phyloP scores from a whole-genome alignment of 1,284 basidiomycete species.

The Ceratobasidium sp. region DNA sequence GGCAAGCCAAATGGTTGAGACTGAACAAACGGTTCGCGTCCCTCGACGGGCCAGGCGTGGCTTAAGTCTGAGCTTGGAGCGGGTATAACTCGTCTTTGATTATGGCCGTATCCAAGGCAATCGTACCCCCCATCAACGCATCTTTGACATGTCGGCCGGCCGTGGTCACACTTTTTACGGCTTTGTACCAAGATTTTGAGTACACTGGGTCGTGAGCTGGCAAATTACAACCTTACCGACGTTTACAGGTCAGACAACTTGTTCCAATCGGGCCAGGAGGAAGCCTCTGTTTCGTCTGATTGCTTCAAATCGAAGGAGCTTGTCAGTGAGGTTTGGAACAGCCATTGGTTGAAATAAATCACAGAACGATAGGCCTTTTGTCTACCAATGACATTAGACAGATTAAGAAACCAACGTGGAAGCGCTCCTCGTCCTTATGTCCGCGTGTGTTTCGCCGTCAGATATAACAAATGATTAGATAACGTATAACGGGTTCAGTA shows the following conservation, averaged over 20 bases:
- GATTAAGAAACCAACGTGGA: too few relatives aligned
- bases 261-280: constrained; percentile 17
- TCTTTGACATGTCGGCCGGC: not conserved
- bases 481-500: too few relatives aligned
- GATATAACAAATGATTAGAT: too few relatives aligned
- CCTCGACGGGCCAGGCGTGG: not conserved
- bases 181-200: not conserved
- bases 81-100: not conserved
- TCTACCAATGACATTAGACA: too few relatives aligned
- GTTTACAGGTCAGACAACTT: constrained; percentile 6
- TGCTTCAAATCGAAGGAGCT: not conserved
- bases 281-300: not conserved
- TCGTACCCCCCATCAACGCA: not conserved
- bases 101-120: constrained; percentile 2
- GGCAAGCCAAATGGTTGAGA: not conserved
- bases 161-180: constrained; percentile 5
- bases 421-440: too few relatives aligned
- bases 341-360: too few relatives aligned
- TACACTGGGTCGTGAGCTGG: not conserved
- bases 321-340: not conserved
- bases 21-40: not conserved
- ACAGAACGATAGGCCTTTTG: not conserved
- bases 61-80: not conserved
- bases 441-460: too few relatives aligned
- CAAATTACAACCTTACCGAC: not conserved